Evolutionary conservation across 192 early-diverging fungal genomes (phyloP).

Genomic region (Phycomyces nitens): DNA sequence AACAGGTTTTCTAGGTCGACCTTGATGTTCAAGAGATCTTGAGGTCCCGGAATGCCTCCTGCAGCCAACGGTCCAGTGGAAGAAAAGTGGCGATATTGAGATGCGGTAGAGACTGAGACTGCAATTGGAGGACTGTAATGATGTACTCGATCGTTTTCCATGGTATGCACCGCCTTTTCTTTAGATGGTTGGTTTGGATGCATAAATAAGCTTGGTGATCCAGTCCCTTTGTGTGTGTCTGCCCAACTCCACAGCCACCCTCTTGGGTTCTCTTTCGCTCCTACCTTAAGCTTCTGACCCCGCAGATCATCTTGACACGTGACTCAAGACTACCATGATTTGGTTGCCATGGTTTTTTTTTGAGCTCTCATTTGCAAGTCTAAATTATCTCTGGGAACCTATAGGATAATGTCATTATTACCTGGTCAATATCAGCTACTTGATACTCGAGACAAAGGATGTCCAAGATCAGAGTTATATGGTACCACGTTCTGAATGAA

Average conservation of each 20-base stretch:
- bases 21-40: conserved; percentile 27
- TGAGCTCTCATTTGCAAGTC: not conserved
- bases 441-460: too few relatives aligned
- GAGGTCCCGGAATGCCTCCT: conserved; percentile 19
- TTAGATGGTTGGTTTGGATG: not conserved
- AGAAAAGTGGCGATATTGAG: not conserved
- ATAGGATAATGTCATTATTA: too few relatives aligned
- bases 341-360: not conserved
- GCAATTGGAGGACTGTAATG: not conserved
- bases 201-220: not conserved
- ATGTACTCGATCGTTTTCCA: not conserved
- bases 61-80: not conserved
- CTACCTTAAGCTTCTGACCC: not conserved
- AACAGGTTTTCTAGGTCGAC: conserved; percentile 27
- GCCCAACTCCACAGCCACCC: not conserved
- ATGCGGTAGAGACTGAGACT: not conserved
- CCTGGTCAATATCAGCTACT: too few relatives aligned
- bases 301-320: not conserved
- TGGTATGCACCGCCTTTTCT: not conserved
- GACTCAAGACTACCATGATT: not conserved
- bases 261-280: not conserved
- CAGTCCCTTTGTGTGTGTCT: not conserved
- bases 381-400: not conserved
- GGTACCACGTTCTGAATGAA: too few relatives aligned
- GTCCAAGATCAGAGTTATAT: too few relatives aligned